phyloP scores from a whole-genome alignment of 148 eudicot species.

The Persicaria tinctoria region DNA sequence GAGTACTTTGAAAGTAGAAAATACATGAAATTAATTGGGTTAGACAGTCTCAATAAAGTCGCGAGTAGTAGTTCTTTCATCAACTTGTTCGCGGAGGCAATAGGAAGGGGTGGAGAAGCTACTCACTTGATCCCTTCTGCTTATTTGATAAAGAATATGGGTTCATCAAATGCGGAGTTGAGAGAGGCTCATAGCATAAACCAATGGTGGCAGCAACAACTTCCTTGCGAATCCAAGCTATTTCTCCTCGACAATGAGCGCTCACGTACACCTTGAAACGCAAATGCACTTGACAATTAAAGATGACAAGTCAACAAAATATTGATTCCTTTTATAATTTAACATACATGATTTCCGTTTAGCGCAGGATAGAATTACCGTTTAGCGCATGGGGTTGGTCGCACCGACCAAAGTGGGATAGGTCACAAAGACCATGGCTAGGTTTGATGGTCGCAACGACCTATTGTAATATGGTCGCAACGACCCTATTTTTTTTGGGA shows the following conservation, averaged over 20 bases:
- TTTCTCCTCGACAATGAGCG: neutral
- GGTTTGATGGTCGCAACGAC: too few relatives aligned
- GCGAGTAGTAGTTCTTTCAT: constrained; percentile 19
- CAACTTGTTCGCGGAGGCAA: constrained; percentile 17
- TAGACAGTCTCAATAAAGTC: constrained; percentile 18
- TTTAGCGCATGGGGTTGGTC: too few relatives aligned
- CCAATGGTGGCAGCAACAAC: constrained; percentile 36
- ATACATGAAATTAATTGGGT: constrained; percentile 21
- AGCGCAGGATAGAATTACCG: too few relatives aligned
- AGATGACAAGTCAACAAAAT: too few relatives aligned
- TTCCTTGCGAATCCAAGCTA: constrained; percentile 17
- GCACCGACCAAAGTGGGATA: too few relatives aligned
- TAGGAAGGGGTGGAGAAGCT: constrained; percentile 29
- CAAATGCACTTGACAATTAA: too few relatives aligned
- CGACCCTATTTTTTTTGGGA: too few relatives aligned
- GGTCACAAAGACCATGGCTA: too few relatives aligned
- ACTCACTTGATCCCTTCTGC: constrained; percentile 30
- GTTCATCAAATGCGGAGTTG: constrained; percentile 6
- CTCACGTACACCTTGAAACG: too few relatives aligned
- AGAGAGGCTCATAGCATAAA: constrained; percentile 28
- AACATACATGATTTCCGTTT: too few relatives aligned
- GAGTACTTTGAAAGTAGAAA: constrained; percentile 37
- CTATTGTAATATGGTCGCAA: too few relatives aligned
- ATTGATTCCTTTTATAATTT: too few relatives aligned
- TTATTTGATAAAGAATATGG: constrained; percentile 21